These are phyloP conservation scores for Aureobasidium melanogenum DNA, from an alignment of 2,329 filamentous ascomycete species.

Conservation along the genomic window DNA sequence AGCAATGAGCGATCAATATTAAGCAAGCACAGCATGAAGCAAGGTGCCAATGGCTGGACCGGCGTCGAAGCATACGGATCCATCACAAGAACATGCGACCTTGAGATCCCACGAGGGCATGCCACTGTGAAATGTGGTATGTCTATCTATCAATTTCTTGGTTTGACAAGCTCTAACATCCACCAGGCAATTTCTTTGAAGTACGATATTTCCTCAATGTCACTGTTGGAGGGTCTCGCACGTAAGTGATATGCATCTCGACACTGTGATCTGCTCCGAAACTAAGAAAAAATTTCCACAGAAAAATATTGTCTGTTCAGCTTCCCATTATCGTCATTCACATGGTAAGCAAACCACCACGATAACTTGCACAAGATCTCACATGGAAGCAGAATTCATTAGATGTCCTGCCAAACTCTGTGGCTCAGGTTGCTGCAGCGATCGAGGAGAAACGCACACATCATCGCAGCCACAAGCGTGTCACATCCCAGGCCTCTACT, in stretches of 20 bases:
- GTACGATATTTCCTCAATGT: slow-evolving; percentile 48
- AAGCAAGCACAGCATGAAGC: slow-evolving; percentile 34
- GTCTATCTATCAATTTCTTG: slow-evolving; percentile 13
- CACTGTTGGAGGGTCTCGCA: slow-evolving; percentile 35
- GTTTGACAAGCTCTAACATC: slow-evolving; percentile 12
- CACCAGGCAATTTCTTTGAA: slow-evolving; percentile 45
- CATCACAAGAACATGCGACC: slow-evolving; percentile 40
- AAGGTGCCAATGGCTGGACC: slow-evolving; percentile 37
- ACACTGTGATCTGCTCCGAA: slow-evolving; percentile 15
- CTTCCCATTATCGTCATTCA: slow-evolving; percentile 48
- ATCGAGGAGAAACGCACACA: slow-evolving; percentile 41
- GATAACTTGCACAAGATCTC: slow-evolving; percentile 16
- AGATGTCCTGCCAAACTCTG: slow-evolving; percentile 46
- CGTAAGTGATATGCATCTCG: slow-evolving; percentile 21
- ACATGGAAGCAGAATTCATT: slow-evolving; percentile 36
- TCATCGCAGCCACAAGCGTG: slow-evolving; percentile 7
- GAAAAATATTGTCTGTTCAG: slow-evolving; percentile 44
- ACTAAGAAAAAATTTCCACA: slow-evolving; percentile 14
- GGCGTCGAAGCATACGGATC: slow-evolving; percentile 38
- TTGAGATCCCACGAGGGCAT: slow-evolving; percentile 43
- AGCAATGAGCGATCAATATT: slow-evolving; percentile 42
- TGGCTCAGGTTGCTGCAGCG: slow-evolving; percentile 46
- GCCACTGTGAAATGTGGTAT: slow-evolving; percentile 42
- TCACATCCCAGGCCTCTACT: background rate
- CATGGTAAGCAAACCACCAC: slow-evolving; percentile 31